These are phyloP conservation scores for Cystofilobasidium bisporidii DNA, from an alignment of 768 basidiomycete genomes.

Conservation along the genomic window DNA sequence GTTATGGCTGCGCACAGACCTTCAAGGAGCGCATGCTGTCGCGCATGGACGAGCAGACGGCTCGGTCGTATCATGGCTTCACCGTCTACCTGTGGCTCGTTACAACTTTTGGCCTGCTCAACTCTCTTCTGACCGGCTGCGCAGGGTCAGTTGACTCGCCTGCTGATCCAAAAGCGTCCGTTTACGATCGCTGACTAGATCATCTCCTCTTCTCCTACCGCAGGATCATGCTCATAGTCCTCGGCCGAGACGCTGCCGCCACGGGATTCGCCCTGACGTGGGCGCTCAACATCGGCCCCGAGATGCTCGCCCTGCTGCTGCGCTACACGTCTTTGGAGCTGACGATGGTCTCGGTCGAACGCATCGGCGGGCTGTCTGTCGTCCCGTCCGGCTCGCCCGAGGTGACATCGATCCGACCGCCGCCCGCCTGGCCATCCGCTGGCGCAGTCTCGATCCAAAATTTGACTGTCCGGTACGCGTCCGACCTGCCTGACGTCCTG, in stretches of 20 bases:
- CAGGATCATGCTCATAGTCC: constrained; percentile 56
- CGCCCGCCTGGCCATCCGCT: constrained; percentile 64
- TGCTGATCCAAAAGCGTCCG: background rate
- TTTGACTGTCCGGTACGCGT: constrained; percentile 55
- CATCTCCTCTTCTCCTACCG: too few species aligned
- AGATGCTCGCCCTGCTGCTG: constrained; percentile 54
- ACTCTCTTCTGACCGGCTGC: constrained; percentile 58
- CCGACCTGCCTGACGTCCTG: constrained; percentile 48
- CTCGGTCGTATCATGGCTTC: background rate
- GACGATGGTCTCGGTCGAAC: constrained; percentile 51
- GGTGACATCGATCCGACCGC: constrained; percentile 70
- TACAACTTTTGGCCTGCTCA: constrained; percentile 73
- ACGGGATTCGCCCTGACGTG: constrained; percentile 84
- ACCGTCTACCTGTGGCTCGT: constrained; percentile 82
- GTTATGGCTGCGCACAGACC: constrained; percentile 29
- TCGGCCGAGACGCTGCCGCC: constrained; percentile 63
- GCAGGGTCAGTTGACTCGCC: constrained; percentile 44
- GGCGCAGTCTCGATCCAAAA: constrained; percentile 57
- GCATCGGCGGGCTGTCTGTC: constrained; percentile 84
- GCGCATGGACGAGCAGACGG: constrained; percentile 12
- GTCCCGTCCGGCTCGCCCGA: constrained; percentile 43
- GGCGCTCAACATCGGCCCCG: constrained; percentile 61
- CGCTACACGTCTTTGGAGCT: constrained; percentile 33
- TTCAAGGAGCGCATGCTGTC: constrained; percentile 32
- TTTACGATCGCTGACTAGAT: too few species aligned